Evolutionary conservation across 192 early-diverging fungal genomes (phyloP), one percentile per base, ranked within the genome.

Genomic region (Podila horticola): DNA sequence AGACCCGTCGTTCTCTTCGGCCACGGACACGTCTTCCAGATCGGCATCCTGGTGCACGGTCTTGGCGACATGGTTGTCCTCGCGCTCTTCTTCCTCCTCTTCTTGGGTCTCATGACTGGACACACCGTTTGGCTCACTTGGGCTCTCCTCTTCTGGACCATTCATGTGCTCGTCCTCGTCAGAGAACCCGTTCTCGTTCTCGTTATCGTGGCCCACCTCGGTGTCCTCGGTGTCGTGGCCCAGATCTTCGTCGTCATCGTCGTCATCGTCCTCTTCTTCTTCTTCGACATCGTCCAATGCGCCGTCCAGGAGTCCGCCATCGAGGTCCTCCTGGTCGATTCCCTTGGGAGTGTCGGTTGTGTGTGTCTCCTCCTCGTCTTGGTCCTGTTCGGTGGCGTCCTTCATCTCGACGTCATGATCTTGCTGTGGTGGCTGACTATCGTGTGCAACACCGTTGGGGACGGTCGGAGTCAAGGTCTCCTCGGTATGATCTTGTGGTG

Each of bases 201-300:
- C 34, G 34, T 36, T 36, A 7, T 0, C 76, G 34, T 81, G 68
- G 48, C 71, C 71, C 4, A 81, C 77, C 33, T 81, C 77, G 2
- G 77, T 81, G 49, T 81, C 77, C 62, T 81, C 77, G 10, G 77
- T 81, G 33, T 81, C 71, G 31, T 81, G 77, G 65, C 69, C 77
- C 24, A 73, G 62, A 28, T 81, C 77, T 24, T 73, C 77, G 9
- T 81, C 67, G 19, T 63, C 67, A 38, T 75, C 62, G n/a, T 75
- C 62, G n/a, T 41, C 69, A 11, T 60, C 58, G 6, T 52, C 48
- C 0, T 74, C 66, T n/a, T 68, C 73, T 11, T 52, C 49, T 1
- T 64, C 70, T 20, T 52, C 62, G 0, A 48, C 19, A 1, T 81
- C 77, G 38, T 81, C 77, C 41, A 81, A 48, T 8, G 77, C 77